Conservation (phyloP, 306 rosid species). For the Abrus precatorius region DNA sequence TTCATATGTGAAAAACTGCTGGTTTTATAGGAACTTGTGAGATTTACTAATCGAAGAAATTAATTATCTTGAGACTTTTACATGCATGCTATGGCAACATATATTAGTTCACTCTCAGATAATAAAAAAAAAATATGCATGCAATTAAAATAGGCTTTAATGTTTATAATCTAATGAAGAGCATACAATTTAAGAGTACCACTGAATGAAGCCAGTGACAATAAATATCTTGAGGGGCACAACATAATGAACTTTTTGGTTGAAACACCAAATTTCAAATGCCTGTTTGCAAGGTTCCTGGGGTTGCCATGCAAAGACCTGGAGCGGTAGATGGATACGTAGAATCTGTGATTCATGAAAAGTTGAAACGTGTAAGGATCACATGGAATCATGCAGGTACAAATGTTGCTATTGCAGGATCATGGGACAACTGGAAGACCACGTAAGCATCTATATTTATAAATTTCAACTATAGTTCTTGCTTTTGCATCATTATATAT, state of each 20-base stretch:
- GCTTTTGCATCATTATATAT: neutral
- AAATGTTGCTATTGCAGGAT: constrained; percentile 73
- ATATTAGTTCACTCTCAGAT: neutral
- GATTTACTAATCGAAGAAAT: neutral
- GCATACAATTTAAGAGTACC: constrained; percentile 12
- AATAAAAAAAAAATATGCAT: neutral
- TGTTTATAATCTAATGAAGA: constrained; percentile 12
- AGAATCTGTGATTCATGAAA: constrained; percentile 51
- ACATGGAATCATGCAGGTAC: constrained; percentile 79
- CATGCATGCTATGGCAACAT: constrained; percentile 4
- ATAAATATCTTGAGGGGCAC: neutral
- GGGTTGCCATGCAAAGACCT: constrained; percentile 47
- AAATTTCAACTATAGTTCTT: constrained; percentile 29
- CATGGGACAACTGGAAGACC: constrained; percentile 92
- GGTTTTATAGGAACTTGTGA: constrained; percentile 1
- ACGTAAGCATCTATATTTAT: constrained; percentile 50
- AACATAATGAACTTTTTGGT: constrained; percentile 15
- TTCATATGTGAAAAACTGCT: neutral
- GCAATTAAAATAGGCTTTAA: neutral
- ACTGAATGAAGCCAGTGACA: constrained; percentile 17
- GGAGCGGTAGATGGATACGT: constrained; percentile 50
- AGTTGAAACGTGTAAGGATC: constrained; percentile 59
- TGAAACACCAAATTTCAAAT: constrained; percentile 42
- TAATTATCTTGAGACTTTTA: neutral
- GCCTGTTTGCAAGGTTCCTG: constrained; percentile 61